A percentile compares a stretch with the other conserved stretches of the same genome.
These are phyloP conservation scores for Candida boleticola DNA, from an alignment of 805 yeast genomes.

Conservation along the genomic window DNA sequence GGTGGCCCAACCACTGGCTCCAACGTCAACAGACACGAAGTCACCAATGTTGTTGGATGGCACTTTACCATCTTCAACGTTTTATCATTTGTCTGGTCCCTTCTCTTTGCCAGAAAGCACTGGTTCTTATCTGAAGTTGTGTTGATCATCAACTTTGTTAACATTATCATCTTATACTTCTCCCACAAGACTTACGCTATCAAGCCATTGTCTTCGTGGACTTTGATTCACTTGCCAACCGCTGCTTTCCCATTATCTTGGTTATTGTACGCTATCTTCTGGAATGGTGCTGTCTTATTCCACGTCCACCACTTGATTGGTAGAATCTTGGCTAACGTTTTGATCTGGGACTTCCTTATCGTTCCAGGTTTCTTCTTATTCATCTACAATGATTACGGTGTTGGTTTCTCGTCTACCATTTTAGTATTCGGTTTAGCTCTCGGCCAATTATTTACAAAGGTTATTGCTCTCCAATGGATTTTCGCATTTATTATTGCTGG, in stretches of 20 bases:
- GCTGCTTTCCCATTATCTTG: constrained; percentile 74
- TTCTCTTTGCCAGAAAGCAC: constrained; percentile 57
- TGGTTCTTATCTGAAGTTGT: constrained; percentile 60
- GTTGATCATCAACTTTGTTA: constrained; percentile 56
- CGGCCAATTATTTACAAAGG: constrained; percentile 65
- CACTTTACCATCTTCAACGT: constrained; percentile 66
- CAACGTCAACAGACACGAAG: constrained; percentile 17
- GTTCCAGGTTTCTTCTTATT: constrained; percentile 59
- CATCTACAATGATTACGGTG: constrained; percentile 65
- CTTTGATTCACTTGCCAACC: constrained; percentile 61
- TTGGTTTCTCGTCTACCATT: constrained; percentile 58
- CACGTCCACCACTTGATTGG: constrained; percentile 60
- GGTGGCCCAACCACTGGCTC: constrained; percentile 14
- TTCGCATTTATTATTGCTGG: constrained; percentile 71
- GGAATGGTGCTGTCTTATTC: constrained; percentile 82
- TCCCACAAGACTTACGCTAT: constrained; percentile 59
- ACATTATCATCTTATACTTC: constrained; percentile 54
- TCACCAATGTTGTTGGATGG: constrained; percentile 47
- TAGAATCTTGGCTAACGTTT: constrained; percentile 66
- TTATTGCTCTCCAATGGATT: constrained; percentile 82
- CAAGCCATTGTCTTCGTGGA: constrained; percentile 50
- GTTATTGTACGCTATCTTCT: constrained; percentile 70
- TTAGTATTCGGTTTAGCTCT: constrained; percentile 65
- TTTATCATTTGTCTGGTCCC: constrained; percentile 60
- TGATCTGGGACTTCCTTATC: constrained; percentile 75